Conservation (phyloP, 2,329 filamentous ascomycete genomes). For the Pyricularia pennisetigena region DNA sequence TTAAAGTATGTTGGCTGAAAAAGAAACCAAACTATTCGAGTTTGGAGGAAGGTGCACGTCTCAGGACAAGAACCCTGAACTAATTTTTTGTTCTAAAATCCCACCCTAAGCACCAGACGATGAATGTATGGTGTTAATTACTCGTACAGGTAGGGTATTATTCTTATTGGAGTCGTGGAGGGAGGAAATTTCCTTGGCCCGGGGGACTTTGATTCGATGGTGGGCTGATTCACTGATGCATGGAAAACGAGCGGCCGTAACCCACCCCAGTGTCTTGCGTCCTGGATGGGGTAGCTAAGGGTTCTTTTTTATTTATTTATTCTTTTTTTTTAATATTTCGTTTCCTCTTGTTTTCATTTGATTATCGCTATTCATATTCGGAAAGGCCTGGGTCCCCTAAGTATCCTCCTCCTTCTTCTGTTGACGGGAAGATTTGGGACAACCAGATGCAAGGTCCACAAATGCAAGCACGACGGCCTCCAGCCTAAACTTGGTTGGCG, state of each 20-base stretch:
- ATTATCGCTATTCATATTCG: not conserved
- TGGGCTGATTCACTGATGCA: slow-evolving; percentile 1
- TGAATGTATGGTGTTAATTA: not conserved
- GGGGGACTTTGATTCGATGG: not conserved
- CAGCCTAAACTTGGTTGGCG: too few species aligned
- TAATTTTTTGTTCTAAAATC: not conserved
- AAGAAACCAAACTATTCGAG: not conserved
- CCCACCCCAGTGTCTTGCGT: not conserved
- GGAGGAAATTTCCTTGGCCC: not conserved
- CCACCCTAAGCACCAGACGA: not conserved
- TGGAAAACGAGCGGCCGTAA: not conserved
- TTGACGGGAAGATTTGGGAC: too few species aligned
- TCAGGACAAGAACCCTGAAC: not conserved
- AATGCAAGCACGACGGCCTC: too few species aligned
- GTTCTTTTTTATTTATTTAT: not conserved
- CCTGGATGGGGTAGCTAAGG: not conserved
- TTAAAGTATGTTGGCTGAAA: not conserved
- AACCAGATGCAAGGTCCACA: too few species aligned
- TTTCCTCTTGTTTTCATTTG: not conserved
- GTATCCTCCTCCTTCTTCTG: too few species aligned
- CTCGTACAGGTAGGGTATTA: not conserved
- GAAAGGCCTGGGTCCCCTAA: too few species aligned
- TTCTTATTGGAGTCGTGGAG: not conserved
- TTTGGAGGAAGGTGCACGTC: not conserved
- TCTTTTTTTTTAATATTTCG: not conserved